These are phyloP conservation scores for Adansonia gregorii DNA, from an alignment of 441 rosid species.

Conservation along the genomic window DNA sequence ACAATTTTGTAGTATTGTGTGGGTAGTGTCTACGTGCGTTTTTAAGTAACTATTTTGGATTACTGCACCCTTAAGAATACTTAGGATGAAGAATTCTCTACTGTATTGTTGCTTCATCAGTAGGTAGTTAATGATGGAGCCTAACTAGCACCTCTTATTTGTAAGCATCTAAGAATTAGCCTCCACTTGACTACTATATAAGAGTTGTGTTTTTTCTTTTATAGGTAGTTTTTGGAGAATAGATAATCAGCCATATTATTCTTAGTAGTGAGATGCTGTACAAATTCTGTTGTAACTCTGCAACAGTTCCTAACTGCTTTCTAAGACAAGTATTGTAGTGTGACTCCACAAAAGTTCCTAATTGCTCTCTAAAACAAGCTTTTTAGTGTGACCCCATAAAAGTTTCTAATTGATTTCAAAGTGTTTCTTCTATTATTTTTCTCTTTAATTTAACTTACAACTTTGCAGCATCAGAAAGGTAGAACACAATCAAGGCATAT, in stretches of 20 bases:
- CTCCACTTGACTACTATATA: neutral
- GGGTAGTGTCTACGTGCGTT: neutral
- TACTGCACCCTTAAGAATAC: neutral
- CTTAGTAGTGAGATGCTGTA: neutral
- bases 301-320: slow-evolving; percentile 3
- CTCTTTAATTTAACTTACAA: neutral
- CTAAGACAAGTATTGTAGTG: neutral
- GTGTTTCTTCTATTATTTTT: slow-evolving; percentile 1
- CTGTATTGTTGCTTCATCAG: neutral
- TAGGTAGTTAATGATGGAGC: neutral
- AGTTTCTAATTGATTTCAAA: slow-evolving; percentile 13
- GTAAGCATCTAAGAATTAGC: slow-evolving; percentile 1
- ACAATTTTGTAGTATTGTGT: neutral
- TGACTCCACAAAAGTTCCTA: neutral
- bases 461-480: neutral
- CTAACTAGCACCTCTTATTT: slow-evolving; percentile 5
- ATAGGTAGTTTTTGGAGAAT: neutral
- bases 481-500: slow-evolving; percentile 8
- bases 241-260: slow-evolving; percentile 2
- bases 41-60: slow-evolving; percentile 3
- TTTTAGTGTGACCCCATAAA: neutral
- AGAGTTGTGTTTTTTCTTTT: neutral
- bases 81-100: neutral
- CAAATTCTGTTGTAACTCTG: neutral
- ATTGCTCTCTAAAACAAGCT: neutral